Evolutionary conservation across 352 stramenopile genomes (phyloP).

Genomic region (Peronospora belbahrii): DNA sequence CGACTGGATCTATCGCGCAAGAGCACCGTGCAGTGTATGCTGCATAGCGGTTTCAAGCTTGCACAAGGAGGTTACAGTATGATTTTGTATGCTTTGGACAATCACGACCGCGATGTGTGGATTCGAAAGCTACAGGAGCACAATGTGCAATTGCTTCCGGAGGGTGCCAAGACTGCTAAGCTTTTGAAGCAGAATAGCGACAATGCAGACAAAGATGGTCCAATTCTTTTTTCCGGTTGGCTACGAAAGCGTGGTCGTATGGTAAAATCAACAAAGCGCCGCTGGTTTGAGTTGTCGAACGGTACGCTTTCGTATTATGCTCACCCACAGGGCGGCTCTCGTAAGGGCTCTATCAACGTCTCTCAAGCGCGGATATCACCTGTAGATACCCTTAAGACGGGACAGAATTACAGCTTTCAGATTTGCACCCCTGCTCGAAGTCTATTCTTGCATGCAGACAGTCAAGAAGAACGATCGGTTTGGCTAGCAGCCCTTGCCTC

Average conservation of each 20-base stretch:
- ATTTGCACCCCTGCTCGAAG: conserved; percentile 52
- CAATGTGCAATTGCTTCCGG: conserved; percentile 50
- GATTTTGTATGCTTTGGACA: conserved; percentile 71
- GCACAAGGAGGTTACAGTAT: conserved; percentile 67
- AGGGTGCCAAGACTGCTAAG: conserved; percentile 44
- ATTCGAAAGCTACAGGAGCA: conserved; percentile 74
- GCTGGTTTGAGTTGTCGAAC: conserved; percentile 77
- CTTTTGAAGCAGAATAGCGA: conserved; percentile 50
- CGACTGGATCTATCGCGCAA: conserved; percentile 61
- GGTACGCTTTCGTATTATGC: conserved; percentile 69
- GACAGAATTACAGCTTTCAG: conserved; percentile 74
- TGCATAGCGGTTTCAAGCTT: conserved; percentile 74
- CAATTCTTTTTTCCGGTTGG: conserved; percentile 72
- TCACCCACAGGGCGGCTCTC: conserved; percentile 61
- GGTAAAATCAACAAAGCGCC: conserved; percentile 80
- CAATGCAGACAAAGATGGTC: conserved; percentile 39
- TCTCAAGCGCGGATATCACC: conserved; percentile 41
- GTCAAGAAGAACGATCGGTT: conserved; percentile 72
- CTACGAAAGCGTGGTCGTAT: conserved; percentile 77
- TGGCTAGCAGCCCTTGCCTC: conserved; percentile 70
- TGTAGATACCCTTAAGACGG: conserved; percentile 75
- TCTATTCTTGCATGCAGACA: conserved; percentile 75
- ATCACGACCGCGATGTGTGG: conserved; percentile 73
- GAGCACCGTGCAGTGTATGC: conserved; percentile 53
- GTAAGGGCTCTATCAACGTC: conserved; percentile 69